Base-by-base conservation (phyloP, 768 basidiomycete genomes). In the Auricularia cornea region DNA sequence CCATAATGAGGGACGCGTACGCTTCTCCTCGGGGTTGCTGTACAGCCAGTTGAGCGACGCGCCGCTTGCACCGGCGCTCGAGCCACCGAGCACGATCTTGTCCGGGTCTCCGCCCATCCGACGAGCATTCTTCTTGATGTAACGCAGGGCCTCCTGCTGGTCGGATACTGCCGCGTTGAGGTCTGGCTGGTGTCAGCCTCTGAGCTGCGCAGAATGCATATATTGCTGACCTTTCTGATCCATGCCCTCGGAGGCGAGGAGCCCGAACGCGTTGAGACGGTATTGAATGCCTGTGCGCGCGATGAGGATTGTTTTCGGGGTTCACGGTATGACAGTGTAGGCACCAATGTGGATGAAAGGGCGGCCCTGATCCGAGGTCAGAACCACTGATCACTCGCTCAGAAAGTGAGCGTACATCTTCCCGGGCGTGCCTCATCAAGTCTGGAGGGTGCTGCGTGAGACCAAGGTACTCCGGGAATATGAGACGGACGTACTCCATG, bases 51-150 rank as follows among this genome's bases (percentile, higher is more conserved):
- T 18, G 20, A 48, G 23, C 5, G 44, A 48, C 44, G 44, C 44
- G 20, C 44, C 44, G 61, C 79, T 80, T 28, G 84, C 80, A 5
- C 84, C 84, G 11, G 84, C 84, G 51, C 78, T 80, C 65, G 84
- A 77, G n/a, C 84, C 85, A 61, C 80, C 79, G 31, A 81, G 69
- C 2, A 82, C 84, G 23, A 48, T 48, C 44, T 48, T 48, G 12
- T 48, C 44, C 6, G 44, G 44, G 44, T 74, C 68, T 20, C 75
- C 75, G 3, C 75, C 74, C 38, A 76, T 75, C 1, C 64, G 60
- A 3, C 57, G 57, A 59, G 75, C 70, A 60, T 75, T 75, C 5
- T 60, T 16, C 51, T 74, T 72, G 12, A 74, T 68, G 73, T 70
- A 73, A 59, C 44, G 29, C 3, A 64, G 62, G 40, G 62, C 62